Percentiles rank a stretch among this genome's conserved stretches.
Conservation (phyloP, 2,329 filamentous ascomycete species). For the Colletotrichum godetiae region DNA sequence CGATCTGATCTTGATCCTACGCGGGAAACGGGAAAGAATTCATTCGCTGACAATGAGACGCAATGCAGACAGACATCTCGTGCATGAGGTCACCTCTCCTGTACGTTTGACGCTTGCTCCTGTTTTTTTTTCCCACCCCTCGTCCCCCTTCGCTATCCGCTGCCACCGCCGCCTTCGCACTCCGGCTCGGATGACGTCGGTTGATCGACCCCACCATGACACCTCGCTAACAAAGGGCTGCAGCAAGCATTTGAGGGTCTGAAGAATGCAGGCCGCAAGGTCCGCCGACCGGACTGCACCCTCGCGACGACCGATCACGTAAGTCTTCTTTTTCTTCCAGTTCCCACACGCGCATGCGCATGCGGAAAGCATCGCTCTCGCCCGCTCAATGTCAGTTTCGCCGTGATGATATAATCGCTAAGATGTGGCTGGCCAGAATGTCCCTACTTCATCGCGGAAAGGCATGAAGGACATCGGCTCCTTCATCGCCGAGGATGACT, state of each 20-base stretch:
- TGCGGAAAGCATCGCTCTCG: background rate
- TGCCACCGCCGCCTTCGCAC: background rate
- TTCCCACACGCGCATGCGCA: background rate
- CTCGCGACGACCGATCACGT: constrained; percentile 97
- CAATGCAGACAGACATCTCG: constrained; percentile 84
- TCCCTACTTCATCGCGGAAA: constrained; percentile 91
- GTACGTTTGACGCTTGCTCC: constrained; percentile 54
- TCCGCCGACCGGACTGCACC: constrained; percentile 95
- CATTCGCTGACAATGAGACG: background rate
- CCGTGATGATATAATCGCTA: background rate
- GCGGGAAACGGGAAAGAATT: constrained; percentile 1
- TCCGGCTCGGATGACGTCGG: constrained; percentile 28
- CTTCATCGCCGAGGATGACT: constrained; percentile 96
- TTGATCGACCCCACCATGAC: constrained; percentile 18
- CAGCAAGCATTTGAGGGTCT: constrained; percentile 98
- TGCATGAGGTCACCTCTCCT: constrained; percentile 98
- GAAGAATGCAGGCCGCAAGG: constrained; percentile 86
- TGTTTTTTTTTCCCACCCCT: background rate
- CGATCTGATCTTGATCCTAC: background rate
- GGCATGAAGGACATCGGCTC: constrained; percentile 92
- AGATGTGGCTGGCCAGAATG: constrained; percentile 71
- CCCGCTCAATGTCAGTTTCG: background rate
- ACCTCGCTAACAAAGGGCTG: constrained; percentile 37
- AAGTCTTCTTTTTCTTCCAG: constrained; percentile 52
- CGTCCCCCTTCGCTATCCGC: background rate